Conservation (phyloP, 352 stramenopile species). For the Globisporangium okanoganense region DNA sequence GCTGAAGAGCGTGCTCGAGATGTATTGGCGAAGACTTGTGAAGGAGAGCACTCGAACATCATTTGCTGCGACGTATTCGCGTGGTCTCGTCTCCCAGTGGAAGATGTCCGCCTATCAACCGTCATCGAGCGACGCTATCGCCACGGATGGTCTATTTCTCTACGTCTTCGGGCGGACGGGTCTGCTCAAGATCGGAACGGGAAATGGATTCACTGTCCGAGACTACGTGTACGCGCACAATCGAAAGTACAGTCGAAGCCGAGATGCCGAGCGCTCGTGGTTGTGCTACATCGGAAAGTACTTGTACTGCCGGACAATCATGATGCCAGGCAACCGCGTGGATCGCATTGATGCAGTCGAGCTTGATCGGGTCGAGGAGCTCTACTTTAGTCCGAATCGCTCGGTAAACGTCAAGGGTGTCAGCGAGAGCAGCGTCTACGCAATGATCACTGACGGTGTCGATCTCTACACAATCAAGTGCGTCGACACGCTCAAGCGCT, state of each 20-base stretch:
- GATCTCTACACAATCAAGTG: slow-evolving; percentile 65
- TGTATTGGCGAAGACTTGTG: slow-evolving; percentile 26
- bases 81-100: slow-evolving; percentile 58
- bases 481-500: slow-evolving; percentile 52
- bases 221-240: slow-evolving; percentile 75
- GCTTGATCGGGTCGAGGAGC: slow-evolving; percentile 42
- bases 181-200: slow-evolving; percentile 70
- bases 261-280: slow-evolving; percentile 74
- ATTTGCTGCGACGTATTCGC: slow-evolving; percentile 51
- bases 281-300: slow-evolving; percentile 57
- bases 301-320: slow-evolving; percentile 72
- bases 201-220: slow-evolving; percentile 51
- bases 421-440: slow-evolving; percentile 63
- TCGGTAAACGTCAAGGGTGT: slow-evolving; percentile 27
- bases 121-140: slow-evolving; percentile 65
- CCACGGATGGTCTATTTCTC: slow-evolving; percentile 60
- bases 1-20: slow-evolving; percentile 25
- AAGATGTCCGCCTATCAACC: slow-evolving; percentile 60
- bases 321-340: slow-evolving; percentile 59
- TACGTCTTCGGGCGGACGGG: slow-evolving; percentile 66
- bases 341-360: slow-evolving; percentile 51
- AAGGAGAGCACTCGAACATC: slow-evolving; percentile 18
- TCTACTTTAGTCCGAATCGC: slow-evolving; percentile 48
- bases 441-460: slow-evolving; percentile 60
- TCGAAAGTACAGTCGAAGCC: slow-evolving; percentile 43